Evolutionary conservation across 345 rosid genomes (phyloP).

Genomic region (Bruguiera gymnorhiza): DNA sequence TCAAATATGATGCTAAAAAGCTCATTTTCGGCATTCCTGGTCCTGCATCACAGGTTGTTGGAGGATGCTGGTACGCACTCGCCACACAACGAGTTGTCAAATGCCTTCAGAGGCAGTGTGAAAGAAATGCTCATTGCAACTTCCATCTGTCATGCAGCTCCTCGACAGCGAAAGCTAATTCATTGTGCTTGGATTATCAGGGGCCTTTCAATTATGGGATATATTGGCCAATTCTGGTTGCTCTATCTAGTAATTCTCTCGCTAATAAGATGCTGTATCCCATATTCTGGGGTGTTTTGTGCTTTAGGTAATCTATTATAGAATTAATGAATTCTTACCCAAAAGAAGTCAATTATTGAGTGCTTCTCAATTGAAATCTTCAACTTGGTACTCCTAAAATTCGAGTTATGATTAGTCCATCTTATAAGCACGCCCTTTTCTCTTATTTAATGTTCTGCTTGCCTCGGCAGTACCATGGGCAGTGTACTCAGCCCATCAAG

Average conservation of each 20-base stretch:
- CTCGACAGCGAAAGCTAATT: slow-evolving; percentile 18
- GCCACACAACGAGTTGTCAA: slow-evolving; percentile 42
- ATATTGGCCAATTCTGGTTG: slow-evolving; percentile 49
- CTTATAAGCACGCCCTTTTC: too few relatives aligned
- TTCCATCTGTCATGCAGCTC: slow-evolving; percentile 34
- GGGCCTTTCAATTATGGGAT: slow-evolving; percentile 56
- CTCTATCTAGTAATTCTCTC: slow-evolving; percentile 48
- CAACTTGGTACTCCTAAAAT: too few relatives aligned
- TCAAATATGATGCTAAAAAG: neutral
- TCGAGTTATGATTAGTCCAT: too few relatives aligned
- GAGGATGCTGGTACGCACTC: slow-evolving; percentile 68
- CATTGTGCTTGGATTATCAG: slow-evolving; percentile 41
- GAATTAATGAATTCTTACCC: neutral
- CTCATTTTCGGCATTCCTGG: too few relatives aligned
- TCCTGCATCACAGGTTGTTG: slow-evolving; percentile 39
- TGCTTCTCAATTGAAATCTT: too few relatives aligned
- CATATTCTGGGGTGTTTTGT: slow-evolving; percentile 63
- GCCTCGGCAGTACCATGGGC: slow-evolving; percentile 45
- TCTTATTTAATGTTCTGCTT: neutral
- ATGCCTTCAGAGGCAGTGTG: slow-evolving; percentile 46
- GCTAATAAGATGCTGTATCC: slow-evolving; percentile 58
- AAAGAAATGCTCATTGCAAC: slow-evolving; percentile 24
- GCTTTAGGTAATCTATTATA: slow-evolving; percentile 39
- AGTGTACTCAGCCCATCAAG: slow-evolving; percentile 62
- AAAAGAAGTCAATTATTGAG: too few relatives aligned